These are phyloP conservation scores for Flaveria floridana DNA, from an alignment of 140 eudicot species.

Conservation along the genomic window DNA sequence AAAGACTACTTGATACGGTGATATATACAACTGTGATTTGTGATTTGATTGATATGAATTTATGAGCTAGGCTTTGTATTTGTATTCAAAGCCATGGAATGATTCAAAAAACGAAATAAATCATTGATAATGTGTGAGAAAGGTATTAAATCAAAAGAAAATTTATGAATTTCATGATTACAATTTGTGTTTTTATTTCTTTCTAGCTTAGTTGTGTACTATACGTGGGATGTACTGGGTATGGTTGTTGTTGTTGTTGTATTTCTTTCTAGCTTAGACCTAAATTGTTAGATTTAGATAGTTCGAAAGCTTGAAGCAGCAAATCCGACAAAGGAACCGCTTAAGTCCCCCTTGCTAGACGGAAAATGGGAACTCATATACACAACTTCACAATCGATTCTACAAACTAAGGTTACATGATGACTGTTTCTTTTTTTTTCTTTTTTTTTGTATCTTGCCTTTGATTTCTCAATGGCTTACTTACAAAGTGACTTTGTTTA, in stretches of 20 bases:
- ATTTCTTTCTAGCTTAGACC: constrained; percentile 14
- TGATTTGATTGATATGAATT: too few species aligned
- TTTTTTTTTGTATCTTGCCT: not conserved
- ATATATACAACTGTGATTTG: too few species aligned
- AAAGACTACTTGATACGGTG: too few species aligned
- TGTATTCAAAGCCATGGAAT: not conserved
- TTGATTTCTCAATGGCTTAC: not conserved
- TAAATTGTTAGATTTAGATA: constrained; percentile 54
- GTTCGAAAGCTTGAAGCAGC: constrained; percentile 78
- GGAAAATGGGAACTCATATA: constrained; percentile 97
- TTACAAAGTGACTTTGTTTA: constrained; percentile 12
- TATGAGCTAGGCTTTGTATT: too few species aligned
- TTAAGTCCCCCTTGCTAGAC: constrained; percentile 63
- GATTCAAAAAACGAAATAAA: too few species aligned
- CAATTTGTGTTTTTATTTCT: constrained; percentile 1
- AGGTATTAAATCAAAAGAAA: not conserved
- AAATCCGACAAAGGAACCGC: constrained; percentile 80
- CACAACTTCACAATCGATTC: constrained; percentile 80
- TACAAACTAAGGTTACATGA: constrained; percentile 59
- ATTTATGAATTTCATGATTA: constrained; percentile 5
- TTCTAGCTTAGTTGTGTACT: not conserved
- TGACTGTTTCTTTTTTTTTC: not conserved
- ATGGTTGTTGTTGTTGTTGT: too few species aligned
- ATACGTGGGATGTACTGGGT: too few species aligned
- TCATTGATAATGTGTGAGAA: not conserved